Conservation (phyloP, 352 stramenopile genomes). For the Pythium biforme region DNA sequence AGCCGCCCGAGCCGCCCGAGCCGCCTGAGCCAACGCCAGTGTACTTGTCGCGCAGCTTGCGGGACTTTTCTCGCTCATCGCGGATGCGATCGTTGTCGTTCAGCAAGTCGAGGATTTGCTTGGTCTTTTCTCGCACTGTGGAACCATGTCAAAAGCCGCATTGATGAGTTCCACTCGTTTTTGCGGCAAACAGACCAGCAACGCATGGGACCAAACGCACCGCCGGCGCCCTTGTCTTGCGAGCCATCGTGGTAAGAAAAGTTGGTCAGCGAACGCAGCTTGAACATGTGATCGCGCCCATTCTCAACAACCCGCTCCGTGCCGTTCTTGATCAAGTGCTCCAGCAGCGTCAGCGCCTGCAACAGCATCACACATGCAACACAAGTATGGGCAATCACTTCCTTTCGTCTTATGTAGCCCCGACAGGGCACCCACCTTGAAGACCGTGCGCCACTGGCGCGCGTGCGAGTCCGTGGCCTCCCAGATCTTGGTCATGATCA, state of each 20-base stretch:
- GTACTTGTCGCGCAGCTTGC: conserved; percentile 86
- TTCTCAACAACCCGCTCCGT: conserved; percentile 98
- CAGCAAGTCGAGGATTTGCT: conserved; percentile 84
- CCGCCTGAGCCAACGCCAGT: conserved; percentile 67
- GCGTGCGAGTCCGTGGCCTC: conserved; percentile 88
- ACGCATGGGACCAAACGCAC: conserved; percentile 27
- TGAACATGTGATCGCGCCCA: conserved; percentile 93
- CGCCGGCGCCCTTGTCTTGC: conserved; percentile 81
- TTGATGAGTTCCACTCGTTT: not conserved
- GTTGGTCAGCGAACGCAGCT: conserved; percentile 81
- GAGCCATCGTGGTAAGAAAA: conserved; percentile 90
- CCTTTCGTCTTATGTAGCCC: too few species aligned
- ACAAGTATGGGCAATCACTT: too few species aligned
- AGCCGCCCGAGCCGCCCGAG: conserved; percentile 30
- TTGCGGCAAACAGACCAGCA: not conserved
- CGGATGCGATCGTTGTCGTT: conserved; percentile 89
- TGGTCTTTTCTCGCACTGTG: conserved; percentile 87
- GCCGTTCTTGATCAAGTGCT: conserved; percentile 98
- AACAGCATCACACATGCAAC: conserved; percentile 12
- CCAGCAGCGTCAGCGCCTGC: conserved; percentile 89
- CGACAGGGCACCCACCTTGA: conserved; percentile 94
- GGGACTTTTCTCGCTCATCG: conserved; percentile 85
- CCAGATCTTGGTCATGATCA: conserved; percentile 95
- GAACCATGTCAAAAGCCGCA: not conserved
- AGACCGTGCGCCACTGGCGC: conserved; percentile 96